These are phyloP conservation scores for Trichosporon sp. DNA, from an alignment of 1,284 basidiomycete genomes.

Conservation along the genomic window DNA sequence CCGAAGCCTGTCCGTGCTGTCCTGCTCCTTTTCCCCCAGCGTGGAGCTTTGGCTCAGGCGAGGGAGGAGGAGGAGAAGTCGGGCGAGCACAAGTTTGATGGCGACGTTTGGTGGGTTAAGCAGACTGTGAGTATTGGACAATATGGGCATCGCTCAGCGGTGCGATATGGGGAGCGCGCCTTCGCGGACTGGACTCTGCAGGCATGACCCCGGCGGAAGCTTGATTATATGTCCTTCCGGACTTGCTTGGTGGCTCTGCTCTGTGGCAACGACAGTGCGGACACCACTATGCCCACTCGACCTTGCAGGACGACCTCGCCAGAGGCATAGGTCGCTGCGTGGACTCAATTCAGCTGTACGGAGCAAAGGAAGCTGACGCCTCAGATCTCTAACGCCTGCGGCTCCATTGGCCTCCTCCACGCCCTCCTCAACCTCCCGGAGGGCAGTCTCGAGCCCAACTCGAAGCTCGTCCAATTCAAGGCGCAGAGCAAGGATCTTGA, in stretches of 20 bases:
- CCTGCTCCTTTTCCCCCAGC: slow-evolving; percentile 72
- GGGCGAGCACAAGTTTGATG: slow-evolving; percentile 28
- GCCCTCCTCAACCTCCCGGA: slow-evolving; percentile 50
- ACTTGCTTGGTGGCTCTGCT: too few relatives aligned
- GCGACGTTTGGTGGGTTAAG: slow-evolving; percentile 49
- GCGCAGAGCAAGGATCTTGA: slow-evolving; percentile 28
- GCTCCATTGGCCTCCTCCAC: slow-evolving; percentile 81
- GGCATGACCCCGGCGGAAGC: too few relatives aligned
- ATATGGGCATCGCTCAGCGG: too few relatives aligned
- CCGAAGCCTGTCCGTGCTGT: slow-evolving; percentile 70
- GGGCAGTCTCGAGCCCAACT: slow-evolving; percentile 24
- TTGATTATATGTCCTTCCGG: too few relatives aligned
- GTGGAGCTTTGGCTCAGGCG: slow-evolving; percentile 53
- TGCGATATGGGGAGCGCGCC: too few relatives aligned
- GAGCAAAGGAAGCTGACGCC: background rate
- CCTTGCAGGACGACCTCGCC: too few relatives aligned
- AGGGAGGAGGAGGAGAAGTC: slow-evolving; percentile 51
- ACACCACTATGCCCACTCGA: too few relatives aligned
- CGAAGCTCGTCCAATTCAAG: slow-evolving; percentile 40
- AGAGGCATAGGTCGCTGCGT: too few relatives aligned
- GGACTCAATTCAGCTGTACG: too few relatives aligned
- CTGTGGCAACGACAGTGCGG: too few relatives aligned
- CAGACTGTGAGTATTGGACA: slow-evolving; percentile 47
- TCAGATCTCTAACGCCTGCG: slow-evolving; percentile 83
- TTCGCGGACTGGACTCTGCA: too few relatives aligned